Conservation (phyloP, 306 rosid species). For the Fragaria vesca region DNA sequence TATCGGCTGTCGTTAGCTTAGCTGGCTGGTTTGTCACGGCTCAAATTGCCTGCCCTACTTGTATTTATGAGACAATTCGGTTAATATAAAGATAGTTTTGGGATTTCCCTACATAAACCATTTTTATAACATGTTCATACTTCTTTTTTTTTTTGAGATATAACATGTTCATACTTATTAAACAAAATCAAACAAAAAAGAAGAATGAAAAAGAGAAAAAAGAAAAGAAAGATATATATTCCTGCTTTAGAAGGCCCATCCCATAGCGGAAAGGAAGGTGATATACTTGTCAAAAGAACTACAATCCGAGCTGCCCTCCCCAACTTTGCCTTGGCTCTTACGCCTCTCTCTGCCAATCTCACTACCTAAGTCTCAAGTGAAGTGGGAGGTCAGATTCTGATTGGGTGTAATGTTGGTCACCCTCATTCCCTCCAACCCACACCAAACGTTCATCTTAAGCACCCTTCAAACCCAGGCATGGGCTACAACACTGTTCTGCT, state of each 20-base stretch:
- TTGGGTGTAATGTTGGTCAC: conserved; percentile 5
- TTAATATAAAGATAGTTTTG: too few species aligned
- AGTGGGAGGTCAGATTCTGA: neutral
- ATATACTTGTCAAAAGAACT: conserved; percentile 36
- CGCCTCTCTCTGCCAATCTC: conserved; percentile 21
- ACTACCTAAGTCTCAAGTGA: neutral
- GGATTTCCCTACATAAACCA: neutral
- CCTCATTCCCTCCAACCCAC: conserved; percentile 24
- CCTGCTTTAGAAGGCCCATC: conserved; percentile 20
- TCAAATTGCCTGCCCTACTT: too few species aligned
- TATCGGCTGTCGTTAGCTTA: too few species aligned
- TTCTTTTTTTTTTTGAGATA: neutral
- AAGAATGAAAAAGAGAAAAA: neutral
- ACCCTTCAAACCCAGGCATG: neutral
- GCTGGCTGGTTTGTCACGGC: too few species aligned
- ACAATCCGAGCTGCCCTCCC: neutral
- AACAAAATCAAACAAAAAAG: neutral
- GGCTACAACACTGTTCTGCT: neutral
- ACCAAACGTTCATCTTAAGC: conserved; percentile 33
- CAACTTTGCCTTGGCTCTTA: conserved; percentile 29
- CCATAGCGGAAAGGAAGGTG: conserved; percentile 16
- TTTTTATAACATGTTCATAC: neutral
- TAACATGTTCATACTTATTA: neutral
- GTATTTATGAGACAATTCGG: too few species aligned
- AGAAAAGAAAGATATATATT: neutral